Conservation (phyloP, 2,329 filamentous ascomycete species). For the Diaporthe destruens region DNA sequence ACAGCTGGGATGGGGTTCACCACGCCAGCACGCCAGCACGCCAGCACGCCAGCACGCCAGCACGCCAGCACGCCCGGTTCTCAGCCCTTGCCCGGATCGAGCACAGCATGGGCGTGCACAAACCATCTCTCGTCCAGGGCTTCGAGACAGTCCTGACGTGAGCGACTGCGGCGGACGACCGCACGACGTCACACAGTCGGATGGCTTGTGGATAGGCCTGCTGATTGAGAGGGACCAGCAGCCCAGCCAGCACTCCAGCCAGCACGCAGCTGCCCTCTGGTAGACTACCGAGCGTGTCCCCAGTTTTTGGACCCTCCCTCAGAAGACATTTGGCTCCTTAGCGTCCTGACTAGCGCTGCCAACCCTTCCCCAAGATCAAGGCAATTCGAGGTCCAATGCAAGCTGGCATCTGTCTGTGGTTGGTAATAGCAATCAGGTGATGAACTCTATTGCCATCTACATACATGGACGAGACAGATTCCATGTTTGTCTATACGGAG, state of each 20-base stretch:
- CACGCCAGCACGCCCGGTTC: no score
- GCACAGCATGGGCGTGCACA: not conserved
- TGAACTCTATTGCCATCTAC: not conserved
- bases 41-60: no score
- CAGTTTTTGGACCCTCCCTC: conserved; percentile 22
- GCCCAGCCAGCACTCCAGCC: conserved; percentile 7
- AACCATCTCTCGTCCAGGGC: not conserved
- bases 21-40: no score
- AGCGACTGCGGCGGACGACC: conserved; percentile 1
- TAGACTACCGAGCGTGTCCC: not conserved
- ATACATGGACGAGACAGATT: not conserved
- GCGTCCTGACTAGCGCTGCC: conserved; percentile 17
- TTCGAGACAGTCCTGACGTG: conserved; percentile 4
- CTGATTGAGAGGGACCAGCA: no score
- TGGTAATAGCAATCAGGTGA: not conserved
- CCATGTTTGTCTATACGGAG: not conserved
- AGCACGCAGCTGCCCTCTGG: conserved; percentile 7
- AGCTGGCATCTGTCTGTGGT: not conserved
- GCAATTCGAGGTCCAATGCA: conserved; percentile 12
- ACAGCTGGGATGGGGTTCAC: no score
- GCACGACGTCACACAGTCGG: conserved; percentile 23
- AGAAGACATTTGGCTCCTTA: not conserved
- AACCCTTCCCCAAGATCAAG: conserved; percentile 14
- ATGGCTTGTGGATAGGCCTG: conserved; percentile 15
- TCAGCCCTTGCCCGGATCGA: not conserved